phyloP scores from a whole-genome alignment of 2,329 filamentous ascomycete species.

The Colletotrichum lini region DNA sequence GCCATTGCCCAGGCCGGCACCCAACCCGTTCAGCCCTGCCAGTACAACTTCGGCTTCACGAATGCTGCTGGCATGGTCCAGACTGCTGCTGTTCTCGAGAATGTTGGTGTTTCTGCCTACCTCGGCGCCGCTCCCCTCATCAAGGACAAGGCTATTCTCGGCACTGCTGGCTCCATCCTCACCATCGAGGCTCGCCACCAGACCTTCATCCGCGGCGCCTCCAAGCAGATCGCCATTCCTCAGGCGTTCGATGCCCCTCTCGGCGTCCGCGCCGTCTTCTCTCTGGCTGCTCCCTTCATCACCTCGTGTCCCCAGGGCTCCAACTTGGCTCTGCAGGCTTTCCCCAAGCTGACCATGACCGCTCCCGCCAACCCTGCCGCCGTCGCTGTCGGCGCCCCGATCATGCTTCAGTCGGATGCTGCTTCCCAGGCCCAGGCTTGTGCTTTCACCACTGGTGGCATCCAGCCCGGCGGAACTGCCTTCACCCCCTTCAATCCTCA shows the following conservation, averaged over 20 bases:
- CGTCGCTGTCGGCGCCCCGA: constrained; percentile 56
- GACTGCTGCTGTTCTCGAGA: constrained; percentile 79
- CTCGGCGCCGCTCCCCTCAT: constrained; percentile 79
- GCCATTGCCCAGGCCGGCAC: constrained; percentile 74
- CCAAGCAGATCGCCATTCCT: constrained; percentile 72
- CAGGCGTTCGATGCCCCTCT: constrained; percentile 80
- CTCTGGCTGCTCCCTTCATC: constrained; percentile 82
- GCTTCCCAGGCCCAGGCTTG: constrained; percentile 70
- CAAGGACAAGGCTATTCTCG: constrained; percentile 71
- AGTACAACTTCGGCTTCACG: constrained; percentile 80
- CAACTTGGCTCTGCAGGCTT: constrained; percentile 73
- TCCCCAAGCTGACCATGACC: constrained; percentile 70
- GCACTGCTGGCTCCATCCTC: constrained; percentile 78
- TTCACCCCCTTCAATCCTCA: constrained; percentile 71
- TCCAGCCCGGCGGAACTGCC: constrained; percentile 68
- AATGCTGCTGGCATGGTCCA: constrained; percentile 77
- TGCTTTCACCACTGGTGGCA: constrained; percentile 75
- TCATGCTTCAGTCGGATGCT: constrained; percentile 66
- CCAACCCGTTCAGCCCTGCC: constrained; percentile 77
- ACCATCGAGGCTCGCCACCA: constrained; percentile 83
- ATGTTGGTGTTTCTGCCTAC: constrained; percentile 80
- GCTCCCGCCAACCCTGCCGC: constrained; percentile 61
- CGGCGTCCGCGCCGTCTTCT: constrained; percentile 78
- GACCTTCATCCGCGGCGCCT: constrained; percentile 76
- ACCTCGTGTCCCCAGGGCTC: constrained; percentile 76